Conservation (phyloP, 2,329 filamentous ascomycete species). For the Phaeosphaeriaceae sp. region DNA sequence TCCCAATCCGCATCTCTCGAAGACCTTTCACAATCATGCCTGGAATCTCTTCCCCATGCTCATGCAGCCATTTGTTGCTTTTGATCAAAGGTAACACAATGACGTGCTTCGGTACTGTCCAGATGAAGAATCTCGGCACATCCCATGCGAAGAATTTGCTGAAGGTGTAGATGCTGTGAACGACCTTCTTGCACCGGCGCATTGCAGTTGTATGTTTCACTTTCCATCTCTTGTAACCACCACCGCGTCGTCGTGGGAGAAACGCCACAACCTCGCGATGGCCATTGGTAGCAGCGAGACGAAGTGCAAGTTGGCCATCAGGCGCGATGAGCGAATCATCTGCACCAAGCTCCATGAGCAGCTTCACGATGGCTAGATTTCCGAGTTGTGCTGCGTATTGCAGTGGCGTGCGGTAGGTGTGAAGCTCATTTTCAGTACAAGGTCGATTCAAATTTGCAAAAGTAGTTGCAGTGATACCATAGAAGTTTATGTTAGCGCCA, state of each 20-base stretch:
- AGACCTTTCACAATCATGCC: constrained; percentile 1
- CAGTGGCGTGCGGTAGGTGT: constrained; percentile 51
- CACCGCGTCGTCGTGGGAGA: constrained; percentile 48
- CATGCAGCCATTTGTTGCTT: constrained; percentile 12
- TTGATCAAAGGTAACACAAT: constrained; percentile 8
- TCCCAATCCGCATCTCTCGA: constrained; percentile 4
- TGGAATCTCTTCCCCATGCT: constrained; percentile 18
- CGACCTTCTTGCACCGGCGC: constrained; percentile 10
- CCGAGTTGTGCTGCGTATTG: constrained; percentile 54
- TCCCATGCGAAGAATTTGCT: constrained; percentile 13
- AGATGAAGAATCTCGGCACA: constrained; percentile 23
- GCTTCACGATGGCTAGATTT: constrained; percentile 50
- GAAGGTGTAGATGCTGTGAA: constrained; percentile 6
- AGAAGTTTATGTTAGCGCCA: constrained; percentile 21
- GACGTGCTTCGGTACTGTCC: constrained; percentile 14
- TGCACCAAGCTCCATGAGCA: constrained; percentile 52
- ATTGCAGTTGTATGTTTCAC: constrained; percentile 17
- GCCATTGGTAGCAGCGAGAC: constrained; percentile 51
- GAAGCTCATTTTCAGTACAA: background rate
- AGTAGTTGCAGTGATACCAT: constrained; percentile 1
- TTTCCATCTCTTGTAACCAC: constrained; percentile 24
- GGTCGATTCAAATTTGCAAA: too few relatives aligned
- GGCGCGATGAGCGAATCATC: constrained; percentile 55
- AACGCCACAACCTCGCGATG: constrained; percentile 55
- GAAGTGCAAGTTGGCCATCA: constrained; percentile 55